Base-by-base conservation (phyloP, 352 stramenopile genomes). In the Blastocystis hominis region DNA sequence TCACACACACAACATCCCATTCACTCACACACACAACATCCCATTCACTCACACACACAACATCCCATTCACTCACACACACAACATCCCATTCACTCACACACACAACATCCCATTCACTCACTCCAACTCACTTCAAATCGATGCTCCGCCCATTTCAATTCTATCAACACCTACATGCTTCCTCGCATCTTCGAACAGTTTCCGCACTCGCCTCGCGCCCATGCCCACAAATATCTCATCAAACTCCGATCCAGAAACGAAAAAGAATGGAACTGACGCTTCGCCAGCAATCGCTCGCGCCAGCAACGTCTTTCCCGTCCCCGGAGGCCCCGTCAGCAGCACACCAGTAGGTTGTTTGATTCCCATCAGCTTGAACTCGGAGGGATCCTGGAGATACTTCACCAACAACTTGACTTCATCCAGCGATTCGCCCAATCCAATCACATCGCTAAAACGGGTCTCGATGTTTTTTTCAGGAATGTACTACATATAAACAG, bases 251-350 rank as follows among this genome's bases (percentile, higher is more conserved):
- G 36, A 62, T 20, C 72, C 72, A n/a, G 59, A 34, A 20, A 36
- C 59, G 38, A 70, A 84, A 36, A 84, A 70, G 36, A 70, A 84
- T 1, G 59, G 54, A 72, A 66, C 72, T 1, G 72, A 70, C 20
- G 72, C 54, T 34, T 70, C 72, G 40, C 96, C 96, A 34, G 96
- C 96, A 4, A 96, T 97, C 2, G 96, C 96, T 90, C 97, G 97
- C 2, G 96, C 96, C 42, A 98, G 90, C 70, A 98, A 91, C 2
- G 96, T 98, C 90, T 98, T 98, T 90, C 96, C 96, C 17, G 94
- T 97, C 89, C 94, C 94, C 7, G 94, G 96, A 3, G 96, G 96
- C 0, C 96, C 96, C 3, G 72, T 84, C 54, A 84, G 72, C 38
- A 84, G 40, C 4, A 84, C 72, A 7, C 72, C 72, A 7, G 36